Base-by-base conservation (phyloP, 2,329 filamentous ascomycete species). In the Cytospora piceicola region DNA sequence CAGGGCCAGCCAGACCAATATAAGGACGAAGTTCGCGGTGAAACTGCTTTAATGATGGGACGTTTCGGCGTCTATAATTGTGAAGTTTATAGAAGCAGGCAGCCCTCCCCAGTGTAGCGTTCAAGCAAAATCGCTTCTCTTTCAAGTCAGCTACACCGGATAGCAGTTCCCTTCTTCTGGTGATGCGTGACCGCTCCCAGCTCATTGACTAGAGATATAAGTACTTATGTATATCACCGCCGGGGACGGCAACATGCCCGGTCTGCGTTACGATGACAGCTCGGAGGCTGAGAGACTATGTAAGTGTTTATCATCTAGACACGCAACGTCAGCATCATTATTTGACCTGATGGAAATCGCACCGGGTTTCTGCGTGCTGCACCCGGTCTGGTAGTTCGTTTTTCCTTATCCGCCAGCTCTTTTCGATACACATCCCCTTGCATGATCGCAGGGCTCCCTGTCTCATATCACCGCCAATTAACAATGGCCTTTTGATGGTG, bases 111-210 rank as follows among this genome's bases (percentile, higher is more conserved):
- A 54, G 52, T 63, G 34, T 66, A 63, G 63, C 63, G 54, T 61
- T 65, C 39, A 46, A 67, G 64, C 51, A 67, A 65, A 54, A 61
- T 67, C 63, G 29, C 63, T 67, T 64, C 61, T 63, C 54, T 65
- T 53, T 20, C 51, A 42, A 20, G 14, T 36, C 27, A 14, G 52
- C n/a, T 49, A 20, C 20, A 54, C 27, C 24, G 32, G 24, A 54
- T 7, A 17, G n/a, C 20, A 55, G 39, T 42, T 9, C 17, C 12
- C 22, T 22, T 9, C 2, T 52, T 56, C 46, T 34, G 20, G 17
- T 29, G 51, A 14, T 20, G 27, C 29, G 52, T 56, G 36, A 36
- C 39, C 20, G 39, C 34, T 36, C 34, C 11, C 11, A 12, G 9
- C 7, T 2, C 34, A 14, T 36, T 36, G 39, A 20, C 20, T 2